A percentile compares a stretch with the other conserved stretches of the same genome.
phyloP scores from a whole-genome alignment of 2,329 filamentous ascomycete genomes.

The Alternaria sp. region DNA sequence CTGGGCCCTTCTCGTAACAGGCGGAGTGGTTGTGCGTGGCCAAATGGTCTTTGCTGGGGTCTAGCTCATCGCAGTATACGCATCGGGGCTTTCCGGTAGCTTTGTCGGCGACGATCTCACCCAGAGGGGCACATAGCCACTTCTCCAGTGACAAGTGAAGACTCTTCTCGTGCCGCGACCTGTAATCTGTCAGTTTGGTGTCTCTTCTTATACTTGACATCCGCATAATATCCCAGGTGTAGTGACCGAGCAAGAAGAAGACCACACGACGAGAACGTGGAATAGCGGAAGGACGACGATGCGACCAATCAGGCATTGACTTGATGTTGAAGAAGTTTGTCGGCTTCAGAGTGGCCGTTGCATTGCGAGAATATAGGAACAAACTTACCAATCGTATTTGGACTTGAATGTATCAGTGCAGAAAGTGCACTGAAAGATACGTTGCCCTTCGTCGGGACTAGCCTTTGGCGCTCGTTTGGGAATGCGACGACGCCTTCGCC shows the following conservation, averaged over 20 bases:
- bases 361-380: background rate
- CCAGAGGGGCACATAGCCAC: conserved; percentile 64
- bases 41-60: conserved; percentile 63
- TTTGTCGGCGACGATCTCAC: conserved; percentile 63
- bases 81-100: conserved; percentile 63
- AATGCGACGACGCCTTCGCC: conserved; percentile 62
- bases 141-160: conserved; percentile 49
- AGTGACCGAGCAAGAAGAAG: background rate
- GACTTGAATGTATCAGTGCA: conserved; percentile 49
- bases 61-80: conserved; percentile 63
- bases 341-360: background rate
- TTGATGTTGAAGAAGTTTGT: background rate
- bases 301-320: background rate
- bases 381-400: conserved; percentile 49
- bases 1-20: conserved; percentile 70
- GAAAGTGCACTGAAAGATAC: conserved; percentile 49
- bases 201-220: background rate
- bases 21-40: conserved; percentile 65
- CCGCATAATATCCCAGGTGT: background rate
- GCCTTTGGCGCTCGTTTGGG: conserved; percentile 46
- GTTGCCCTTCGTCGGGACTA: conserved; percentile 26
- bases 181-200: conserved; percentile 27
- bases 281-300: background rate
- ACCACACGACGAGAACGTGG: background rate
- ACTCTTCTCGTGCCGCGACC: conserved; percentile 50